Conservation (phyloP, 148 eudicot species). For the Diospyros kaki region DNA sequence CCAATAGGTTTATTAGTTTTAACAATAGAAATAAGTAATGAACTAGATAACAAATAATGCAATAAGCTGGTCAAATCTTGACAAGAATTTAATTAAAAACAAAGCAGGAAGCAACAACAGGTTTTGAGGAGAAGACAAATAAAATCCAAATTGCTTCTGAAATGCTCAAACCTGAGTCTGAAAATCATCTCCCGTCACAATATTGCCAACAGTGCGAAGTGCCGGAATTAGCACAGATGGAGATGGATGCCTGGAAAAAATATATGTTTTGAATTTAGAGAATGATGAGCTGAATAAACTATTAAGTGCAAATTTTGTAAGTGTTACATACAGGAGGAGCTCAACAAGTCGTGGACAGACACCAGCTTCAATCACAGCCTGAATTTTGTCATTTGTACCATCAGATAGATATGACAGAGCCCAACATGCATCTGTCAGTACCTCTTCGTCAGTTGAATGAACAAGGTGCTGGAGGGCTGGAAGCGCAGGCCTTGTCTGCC, state of each 20-base stretch:
- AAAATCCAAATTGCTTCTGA: neutral
- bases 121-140: neutral
- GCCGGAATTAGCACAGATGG: slow-evolving; percentile 78
- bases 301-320: neutral
- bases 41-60: too few relatives aligned
- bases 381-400: slow-evolving; percentile 87
- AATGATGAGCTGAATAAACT: neutral
- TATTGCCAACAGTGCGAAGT: slow-evolving; percentile 79
- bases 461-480: slow-evolving; percentile 73
- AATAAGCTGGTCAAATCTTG: neutral
- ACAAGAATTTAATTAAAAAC: neutral
- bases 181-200: slow-evolving; percentile 79
- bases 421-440: slow-evolving; percentile 89
- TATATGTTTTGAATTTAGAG: neutral
- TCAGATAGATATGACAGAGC: slow-evolving; percentile 84
- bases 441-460: slow-evolving; percentile 80
- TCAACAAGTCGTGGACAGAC: slow-evolving; percentile 75
- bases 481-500: slow-evolving; percentile 68
- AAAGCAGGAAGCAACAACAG: neutral
- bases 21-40: neutral
- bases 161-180: slow-evolving; percentile 65
- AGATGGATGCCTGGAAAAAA: slow-evolving; percentile 51
- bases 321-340: slow-evolving; percentile 57
- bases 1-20: too few relatives aligned
- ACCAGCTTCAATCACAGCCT: slow-evolving; percentile 79